Base-by-base conservation (phyloP, 1,139 yeast species). In the Oligophagozyma castellii region DNA sequence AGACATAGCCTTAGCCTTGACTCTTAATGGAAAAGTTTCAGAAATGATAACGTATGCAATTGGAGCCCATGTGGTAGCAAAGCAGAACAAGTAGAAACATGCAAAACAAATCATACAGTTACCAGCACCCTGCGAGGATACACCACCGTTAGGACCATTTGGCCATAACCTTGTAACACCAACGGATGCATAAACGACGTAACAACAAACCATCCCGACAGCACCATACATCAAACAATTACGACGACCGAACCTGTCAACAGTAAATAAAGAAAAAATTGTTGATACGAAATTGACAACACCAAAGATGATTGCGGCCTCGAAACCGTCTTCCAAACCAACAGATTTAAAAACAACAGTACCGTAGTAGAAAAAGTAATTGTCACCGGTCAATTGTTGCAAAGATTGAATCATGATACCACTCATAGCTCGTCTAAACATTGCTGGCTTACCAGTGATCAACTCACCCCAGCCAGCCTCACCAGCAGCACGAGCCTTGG, bases 51-150 rank as follows among this genome's bases (percentile, higher is more conserved):
- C 74, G 61, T 64, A 80, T 31, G 73, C 73, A 48, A 74, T 70
- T 45, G 89, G 84, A 38, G 84, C 92, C 89, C 93, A 79, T 14
- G 89, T 72, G 31, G 76, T 63, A 29, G 93, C 92, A 53, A 79
- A 79, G 61, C 68, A 73, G 66, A 75, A 73, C 41, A 80, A 75
- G 65, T 67, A 80, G 51, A 78, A 59, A 60, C 86, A 75, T 24
- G 86, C 70, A 43, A 79, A 65, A 56, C 75, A 73, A 55, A 80
- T 78, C 89, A 71, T 69, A 36, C 76, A 80, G 53, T 73, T 61
- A 54, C 89, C 89, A 30, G 77, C 71, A 36, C 75, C 60, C 39
- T 57, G 58, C 34, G 53, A 40, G 14, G 53, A 36, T 11, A 27
- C 25, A 22, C 36, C 37, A 27, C 39, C 33, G 18, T 43, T 56